phyloP scores from a whole-genome alignment of 1,284 basidiomycete genomes.

The Ustilago tritici region DNA sequence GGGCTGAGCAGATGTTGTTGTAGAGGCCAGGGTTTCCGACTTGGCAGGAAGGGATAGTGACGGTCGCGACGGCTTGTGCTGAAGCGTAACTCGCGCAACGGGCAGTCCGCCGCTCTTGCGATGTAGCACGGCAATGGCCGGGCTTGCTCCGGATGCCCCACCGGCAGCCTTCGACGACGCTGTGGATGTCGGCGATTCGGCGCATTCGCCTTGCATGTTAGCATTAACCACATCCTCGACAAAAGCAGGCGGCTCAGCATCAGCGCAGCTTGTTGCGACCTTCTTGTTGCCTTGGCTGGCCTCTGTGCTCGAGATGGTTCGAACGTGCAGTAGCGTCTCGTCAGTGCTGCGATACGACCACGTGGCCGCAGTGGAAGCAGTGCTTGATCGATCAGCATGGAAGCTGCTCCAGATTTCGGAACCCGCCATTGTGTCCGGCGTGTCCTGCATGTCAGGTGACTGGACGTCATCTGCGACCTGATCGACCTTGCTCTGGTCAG shows the following conservation, averaged over 20 bases:
- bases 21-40: background rate
- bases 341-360: slow-evolving; percentile 31
- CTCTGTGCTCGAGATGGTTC: background rate
- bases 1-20: background rate
- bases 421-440: slow-evolving; percentile 40
- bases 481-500: background rate
- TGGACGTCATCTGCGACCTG: background rate
- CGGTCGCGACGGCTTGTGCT: slow-evolving; percentile 10
- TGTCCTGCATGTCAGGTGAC: slow-evolving; percentile 35
- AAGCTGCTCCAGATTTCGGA: slow-evolving; percentile 52
- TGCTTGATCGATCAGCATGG: slow-evolving; percentile 39
- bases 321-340: background rate
- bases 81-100: slow-evolving; percentile 2
- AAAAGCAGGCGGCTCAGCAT: background rate
- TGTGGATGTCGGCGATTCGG: background rate
- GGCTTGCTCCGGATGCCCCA: background rate
- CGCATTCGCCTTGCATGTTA: background rate
- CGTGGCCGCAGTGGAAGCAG: slow-evolving; percentile 34
- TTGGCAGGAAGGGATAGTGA: slow-evolving; percentile 19
- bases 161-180: background rate
- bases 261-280: background rate
- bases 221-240: background rate
- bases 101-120: slow-evolving; percentile 39
- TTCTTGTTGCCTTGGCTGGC: background rate
- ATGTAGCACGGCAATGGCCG: slow-evolving; percentile 11